Conservation (phyloP, 805 yeast genomes). For the Metschnikowia reukaufii region DNA sequence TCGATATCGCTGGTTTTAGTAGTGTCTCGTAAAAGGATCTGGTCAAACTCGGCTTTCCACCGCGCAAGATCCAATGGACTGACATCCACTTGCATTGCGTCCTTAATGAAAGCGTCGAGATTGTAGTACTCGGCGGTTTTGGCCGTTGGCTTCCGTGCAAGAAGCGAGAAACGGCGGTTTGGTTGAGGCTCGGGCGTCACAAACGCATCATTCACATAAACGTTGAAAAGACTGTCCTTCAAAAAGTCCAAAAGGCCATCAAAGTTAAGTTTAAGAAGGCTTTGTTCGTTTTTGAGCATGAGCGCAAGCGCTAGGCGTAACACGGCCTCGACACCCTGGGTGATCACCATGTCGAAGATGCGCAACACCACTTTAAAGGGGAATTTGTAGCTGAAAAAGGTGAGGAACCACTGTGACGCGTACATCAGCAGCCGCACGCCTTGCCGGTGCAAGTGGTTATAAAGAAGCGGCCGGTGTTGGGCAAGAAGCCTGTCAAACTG, state of each 20-base stretch:
- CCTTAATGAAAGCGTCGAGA: constrained; percentile 72
- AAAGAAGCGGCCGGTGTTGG: constrained; percentile 67
- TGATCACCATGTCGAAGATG: constrained; percentile 81
- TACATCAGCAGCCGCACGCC: constrained; percentile 93
- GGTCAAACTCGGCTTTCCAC: constrained; percentile 72
- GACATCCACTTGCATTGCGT: constrained; percentile 72
- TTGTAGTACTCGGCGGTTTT: constrained; percentile 43
- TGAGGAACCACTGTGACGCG: constrained; percentile 97
- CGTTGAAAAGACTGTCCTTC: constrained; percentile 75
- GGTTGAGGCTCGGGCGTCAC: constrained; percentile 19
- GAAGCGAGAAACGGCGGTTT: constrained; percentile 20
- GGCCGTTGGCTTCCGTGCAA: constrained; percentile 22
- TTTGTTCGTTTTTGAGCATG: constrained; percentile 65
- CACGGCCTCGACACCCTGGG: constrained; percentile 88
- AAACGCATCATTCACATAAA: constrained; percentile 51
- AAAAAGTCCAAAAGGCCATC: constrained; percentile 75
- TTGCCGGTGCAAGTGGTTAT: constrained; percentile 75
- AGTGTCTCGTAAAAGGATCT: constrained; percentile 65
- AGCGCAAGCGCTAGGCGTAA: constrained; percentile 81
- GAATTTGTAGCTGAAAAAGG: constrained; percentile 91
- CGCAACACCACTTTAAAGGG: constrained; percentile 86
- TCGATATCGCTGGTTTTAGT: constrained; percentile 66
- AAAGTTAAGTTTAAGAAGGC: constrained; percentile 61
- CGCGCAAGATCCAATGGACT: constrained; percentile 70
- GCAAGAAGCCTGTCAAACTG: constrained; percentile 90